These are phyloP conservation scores for Kodamaea sp. DNA, from an alignment of 1,139 yeast genomes.

Conservation along the genomic window DNA sequence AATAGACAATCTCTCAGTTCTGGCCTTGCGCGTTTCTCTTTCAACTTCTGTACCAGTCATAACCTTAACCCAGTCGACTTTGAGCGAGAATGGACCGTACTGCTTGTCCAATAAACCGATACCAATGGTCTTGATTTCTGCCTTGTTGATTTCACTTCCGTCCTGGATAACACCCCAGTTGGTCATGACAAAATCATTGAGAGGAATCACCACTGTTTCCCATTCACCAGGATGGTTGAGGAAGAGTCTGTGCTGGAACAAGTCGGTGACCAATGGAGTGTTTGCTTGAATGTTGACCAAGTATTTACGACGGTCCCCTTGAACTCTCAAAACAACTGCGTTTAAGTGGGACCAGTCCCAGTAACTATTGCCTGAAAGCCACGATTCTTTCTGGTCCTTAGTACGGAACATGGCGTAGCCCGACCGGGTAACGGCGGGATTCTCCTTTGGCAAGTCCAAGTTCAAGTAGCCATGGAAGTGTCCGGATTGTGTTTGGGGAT, in stretches of 20 bases:
- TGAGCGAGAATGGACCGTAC: constrained; percentile 72
- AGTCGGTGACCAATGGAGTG: constrained; percentile 73
- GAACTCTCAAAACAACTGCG: constrained; percentile 67
- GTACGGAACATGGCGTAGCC: constrained; percentile 92
- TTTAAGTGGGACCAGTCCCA: constrained; percentile 68
- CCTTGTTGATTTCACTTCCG: constrained; percentile 58
- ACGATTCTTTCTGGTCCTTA: constrained; percentile 55
- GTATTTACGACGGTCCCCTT: constrained; percentile 75
- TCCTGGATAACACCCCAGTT: constrained; percentile 82
- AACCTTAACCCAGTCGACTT: constrained; percentile 74
- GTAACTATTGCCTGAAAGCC: constrained; percentile 46
- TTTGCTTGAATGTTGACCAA: constrained; percentile 81
- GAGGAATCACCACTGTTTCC: constrained; percentile 81
- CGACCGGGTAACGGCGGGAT: constrained; percentile 66
- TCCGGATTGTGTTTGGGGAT: constrained; percentile 42
- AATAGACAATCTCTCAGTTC: constrained; percentile 28
- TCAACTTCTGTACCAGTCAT: constrained; percentile 57
- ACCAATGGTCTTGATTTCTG: constrained; percentile 72
- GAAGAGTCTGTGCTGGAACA: constrained; percentile 80
- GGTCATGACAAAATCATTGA: constrained; percentile 78
- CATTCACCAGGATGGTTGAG: constrained; percentile 74
- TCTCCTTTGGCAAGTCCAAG: constrained; percentile 70
- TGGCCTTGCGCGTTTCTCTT: constrained; percentile 35
- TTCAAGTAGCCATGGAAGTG: constrained; percentile 72
- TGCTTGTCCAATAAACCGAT: constrained; percentile 78